Base-by-base conservation (phyloP, 176 grass and related monocot genomes). In the Alopecurus myosuroides region DNA sequence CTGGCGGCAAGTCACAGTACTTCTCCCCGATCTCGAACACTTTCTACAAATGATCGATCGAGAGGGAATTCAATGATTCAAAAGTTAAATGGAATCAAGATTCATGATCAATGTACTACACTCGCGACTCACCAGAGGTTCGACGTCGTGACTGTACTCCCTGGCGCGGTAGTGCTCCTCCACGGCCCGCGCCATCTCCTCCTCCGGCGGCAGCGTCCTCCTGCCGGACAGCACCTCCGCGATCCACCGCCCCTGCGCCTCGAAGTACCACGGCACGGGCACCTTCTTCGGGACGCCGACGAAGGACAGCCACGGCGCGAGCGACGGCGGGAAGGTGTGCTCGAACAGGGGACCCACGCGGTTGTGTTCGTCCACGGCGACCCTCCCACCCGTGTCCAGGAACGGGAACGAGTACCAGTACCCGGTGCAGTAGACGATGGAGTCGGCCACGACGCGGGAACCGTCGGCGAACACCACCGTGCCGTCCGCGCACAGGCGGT, bases 401-500 rank as follows among this genome's bases (percentile, higher is more conserved):
- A 88, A 88, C 26, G 86, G 81, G 40, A 84, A 73, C 19, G 81
- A 74, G 46, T 74, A 79, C 1, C 0, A 3, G 57, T 42, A 88
- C 17, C 86, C 86, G 0, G 86, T 88, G 69, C 86, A 88, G 44
- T 79, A 88, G 42, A 88, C 64, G 26, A 88, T 28, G 22, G 86
- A 22, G 62, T 88, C 86, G 67, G 86, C 86, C 17, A 73, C 64
- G 34, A 84, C 75, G 17, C 15, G 19, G 12, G 86, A 88, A 33
- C 86, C 80, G 77, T 84, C 81, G 30, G 29, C 44, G 42, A 88
- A 88, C 35, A 45, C 44, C 25, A 87, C 85, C 28, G 0, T 7
- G 0, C 78, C 85, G 39, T 76, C 85, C 46, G 67, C 69, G 26
- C 53, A 44, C 12, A 87, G 36, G 37, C 22, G 3, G 2, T 77